phyloP scores from a whole-genome alignment of 1,284 basidiomycete species.

The Athelia psychrophila region DNA sequence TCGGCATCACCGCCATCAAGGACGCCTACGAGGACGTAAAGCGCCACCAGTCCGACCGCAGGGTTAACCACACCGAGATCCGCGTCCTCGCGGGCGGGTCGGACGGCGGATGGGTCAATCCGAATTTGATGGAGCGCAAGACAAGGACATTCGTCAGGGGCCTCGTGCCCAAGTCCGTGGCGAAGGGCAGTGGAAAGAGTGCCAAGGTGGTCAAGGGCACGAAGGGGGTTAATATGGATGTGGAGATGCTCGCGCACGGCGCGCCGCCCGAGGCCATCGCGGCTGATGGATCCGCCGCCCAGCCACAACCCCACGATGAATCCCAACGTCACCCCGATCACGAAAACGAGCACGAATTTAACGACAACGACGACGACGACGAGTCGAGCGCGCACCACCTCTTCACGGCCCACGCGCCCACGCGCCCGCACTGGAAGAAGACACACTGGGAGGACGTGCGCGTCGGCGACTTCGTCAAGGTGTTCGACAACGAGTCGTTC shows the following conservation, averaged over 20 bases:
- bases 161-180: constrained; percentile 38
- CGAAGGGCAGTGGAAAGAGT: background rate
- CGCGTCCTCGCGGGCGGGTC: constrained; percentile 66
- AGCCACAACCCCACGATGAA: no score
- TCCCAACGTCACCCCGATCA: no score
- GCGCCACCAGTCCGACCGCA: constrained; percentile 91
- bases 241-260: constrained; percentile 2
- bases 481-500: constrained; percentile 84
- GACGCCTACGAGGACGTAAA: constrained; percentile 98
- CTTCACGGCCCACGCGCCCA: constrained; percentile 6
- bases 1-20: constrained; percentile 87
- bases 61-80: constrained; percentile 79
- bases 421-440: constrained; percentile 68
- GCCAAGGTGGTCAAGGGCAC: no score
- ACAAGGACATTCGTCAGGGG: constrained; percentile 78
- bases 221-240: background rate
- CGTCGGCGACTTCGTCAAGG: constrained; percentile 94
- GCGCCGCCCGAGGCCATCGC: constrained; percentile 1
- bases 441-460: constrained; percentile 91
- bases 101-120: constrained; percentile 66
- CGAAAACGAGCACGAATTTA: constrained; percentile 40
- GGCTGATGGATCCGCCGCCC: constrained; percentile 9
- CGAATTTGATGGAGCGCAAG: constrained; percentile 71
- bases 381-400: constrained; percentile 20
- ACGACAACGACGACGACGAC: constrained; percentile 35